These are phyloP conservation scores for Phialocephala subalpina DNA, from an alignment of 2,329 filamentous ascomycete genomes.

Conservation along the genomic window DNA sequence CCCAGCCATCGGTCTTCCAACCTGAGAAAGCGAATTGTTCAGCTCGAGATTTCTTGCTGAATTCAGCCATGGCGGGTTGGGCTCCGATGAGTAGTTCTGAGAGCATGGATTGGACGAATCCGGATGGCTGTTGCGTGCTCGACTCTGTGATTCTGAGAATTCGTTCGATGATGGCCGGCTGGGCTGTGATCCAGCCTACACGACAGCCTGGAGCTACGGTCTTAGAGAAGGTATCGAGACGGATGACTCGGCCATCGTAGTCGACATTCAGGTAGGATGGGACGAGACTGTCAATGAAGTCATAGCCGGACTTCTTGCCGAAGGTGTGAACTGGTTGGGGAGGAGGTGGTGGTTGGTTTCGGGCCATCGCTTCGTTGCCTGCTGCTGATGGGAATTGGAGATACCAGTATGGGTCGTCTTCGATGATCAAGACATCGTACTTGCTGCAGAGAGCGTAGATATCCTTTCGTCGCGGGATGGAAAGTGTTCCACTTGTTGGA, in stretches of 20 bases:
- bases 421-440: constrained; percentile 89
- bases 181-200: constrained; percentile 88
- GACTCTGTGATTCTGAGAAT: constrained; percentile 78
- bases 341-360: constrained; percentile 44
- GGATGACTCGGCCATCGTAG: constrained; percentile 84
- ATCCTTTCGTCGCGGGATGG: constrained; percentile 75
- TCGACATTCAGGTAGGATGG: constrained; percentile 86
- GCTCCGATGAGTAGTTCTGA: constrained; percentile 80
- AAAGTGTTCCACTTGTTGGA: constrained; percentile 80
- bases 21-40: constrained; percentile 54
- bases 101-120: constrained; percentile 87
- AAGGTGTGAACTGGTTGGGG: constrained; percentile 38
- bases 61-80: constrained; percentile 59
- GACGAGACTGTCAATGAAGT: constrained; percentile 83
- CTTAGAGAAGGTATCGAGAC: constrained; percentile 94
- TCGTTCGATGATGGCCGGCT: constrained; percentile 80
- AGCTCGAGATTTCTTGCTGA: constrained; percentile 48
- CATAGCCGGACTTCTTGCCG: constrained; percentile 67
- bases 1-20: constrained; percentile 87
- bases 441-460: constrained; percentile 83
- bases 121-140: constrained; percentile 83
- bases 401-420: constrained; percentile 97
- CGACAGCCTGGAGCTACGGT: constrained; percentile 90
- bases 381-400: constrained; percentile 84
- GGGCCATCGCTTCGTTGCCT: constrained; percentile 43